These are phyloP conservation scores for Rhodotorula sp. DNA, from an alignment of 1,284 basidiomycete species.

Conservation along the genomic window DNA sequence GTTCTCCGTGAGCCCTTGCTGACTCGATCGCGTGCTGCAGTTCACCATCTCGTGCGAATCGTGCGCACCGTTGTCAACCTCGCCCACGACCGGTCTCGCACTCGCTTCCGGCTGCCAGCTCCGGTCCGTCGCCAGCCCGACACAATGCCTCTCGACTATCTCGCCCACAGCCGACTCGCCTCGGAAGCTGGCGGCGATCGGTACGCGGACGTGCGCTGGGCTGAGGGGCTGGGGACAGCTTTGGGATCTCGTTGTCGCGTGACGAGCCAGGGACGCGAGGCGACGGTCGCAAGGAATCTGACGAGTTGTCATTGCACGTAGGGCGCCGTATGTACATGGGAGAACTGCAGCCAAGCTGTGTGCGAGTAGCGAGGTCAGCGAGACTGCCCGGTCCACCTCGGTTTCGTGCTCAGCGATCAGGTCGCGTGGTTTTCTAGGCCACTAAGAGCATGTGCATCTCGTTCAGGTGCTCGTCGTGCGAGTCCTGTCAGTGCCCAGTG, in stretches of 20 bases:
- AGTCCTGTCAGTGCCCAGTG: slow-evolving; percentile 21
- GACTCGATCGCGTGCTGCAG: not conserved
- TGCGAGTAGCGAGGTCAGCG: not conserved
- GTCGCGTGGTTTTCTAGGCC: slow-evolving; percentile 15
- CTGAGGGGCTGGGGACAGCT: not conserved
- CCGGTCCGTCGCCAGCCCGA: not conserved
- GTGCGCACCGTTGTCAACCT: not conserved
- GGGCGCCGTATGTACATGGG: not conserved
- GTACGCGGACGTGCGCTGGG: not conserved
- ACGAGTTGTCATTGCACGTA: not conserved
- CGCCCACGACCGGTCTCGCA: not conserved
- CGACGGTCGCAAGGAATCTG: not conserved
- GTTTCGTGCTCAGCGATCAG: not conserved
- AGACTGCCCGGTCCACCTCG: not conserved
- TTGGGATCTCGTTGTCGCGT: slow-evolving; percentile 3
- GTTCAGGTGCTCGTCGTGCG: not conserved
- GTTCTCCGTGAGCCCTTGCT: not conserved
- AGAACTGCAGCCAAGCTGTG: no score
- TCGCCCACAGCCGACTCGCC: not conserved
- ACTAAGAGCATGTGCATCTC: slow-evolving; percentile 12
- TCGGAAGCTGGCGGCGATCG: not conserved
- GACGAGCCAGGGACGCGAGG: not conserved
- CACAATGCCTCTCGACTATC: not conserved
- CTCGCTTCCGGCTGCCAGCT: not conserved
- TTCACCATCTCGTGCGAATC: slow-evolving; percentile 2